Evolutionary conservation across 306 rosid species (phyloP).

Genomic region (Dicorynia guianensis): DNA sequence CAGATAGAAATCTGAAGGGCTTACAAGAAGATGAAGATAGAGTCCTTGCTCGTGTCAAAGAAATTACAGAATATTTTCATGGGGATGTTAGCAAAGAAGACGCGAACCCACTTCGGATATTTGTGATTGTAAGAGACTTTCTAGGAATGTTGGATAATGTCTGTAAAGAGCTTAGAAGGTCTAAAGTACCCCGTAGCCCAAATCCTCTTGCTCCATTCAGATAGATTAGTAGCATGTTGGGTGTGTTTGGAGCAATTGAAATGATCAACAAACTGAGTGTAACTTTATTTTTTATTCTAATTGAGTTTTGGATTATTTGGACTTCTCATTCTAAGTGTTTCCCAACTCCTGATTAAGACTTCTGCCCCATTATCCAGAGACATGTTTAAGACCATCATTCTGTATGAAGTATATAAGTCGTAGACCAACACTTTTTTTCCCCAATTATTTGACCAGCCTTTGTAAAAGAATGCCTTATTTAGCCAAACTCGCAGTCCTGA

Average conservation of each 20-base stretch:
- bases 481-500: no score
- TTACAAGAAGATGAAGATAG: constrained; percentile 73
- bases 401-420: no score
- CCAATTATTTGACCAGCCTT: neutral
- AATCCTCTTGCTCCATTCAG: constrained; percentile 84
- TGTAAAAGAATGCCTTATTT: no score
- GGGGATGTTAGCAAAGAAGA: constrained; percentile 91
- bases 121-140: constrained; percentile 95
- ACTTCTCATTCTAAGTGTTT: constrained; percentile 18
- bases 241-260: constrained; percentile 44
- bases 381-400: neutral
- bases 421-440: neutral
- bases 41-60: constrained; percentile 71
- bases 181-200: constrained; percentile 56
- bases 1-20: constrained; percentile 58
- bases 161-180: constrained; percentile 86
- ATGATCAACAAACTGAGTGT: constrained; percentile 36
- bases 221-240: constrained; percentile 44
- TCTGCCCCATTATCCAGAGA: neutral
- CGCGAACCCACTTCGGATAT: constrained; percentile 75
- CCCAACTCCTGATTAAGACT: neutral
- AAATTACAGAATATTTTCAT: constrained; percentile 89
- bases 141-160: constrained; percentile 88
- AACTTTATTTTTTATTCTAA: constrained; percentile 38
- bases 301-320: constrained; percentile 41